Percentiles rank a stretch among this genome's conserved stretches.
Conservation (phyloP, 2,329 filamentous ascomycete genomes). For the Penicillium brevicompactum region DNA sequence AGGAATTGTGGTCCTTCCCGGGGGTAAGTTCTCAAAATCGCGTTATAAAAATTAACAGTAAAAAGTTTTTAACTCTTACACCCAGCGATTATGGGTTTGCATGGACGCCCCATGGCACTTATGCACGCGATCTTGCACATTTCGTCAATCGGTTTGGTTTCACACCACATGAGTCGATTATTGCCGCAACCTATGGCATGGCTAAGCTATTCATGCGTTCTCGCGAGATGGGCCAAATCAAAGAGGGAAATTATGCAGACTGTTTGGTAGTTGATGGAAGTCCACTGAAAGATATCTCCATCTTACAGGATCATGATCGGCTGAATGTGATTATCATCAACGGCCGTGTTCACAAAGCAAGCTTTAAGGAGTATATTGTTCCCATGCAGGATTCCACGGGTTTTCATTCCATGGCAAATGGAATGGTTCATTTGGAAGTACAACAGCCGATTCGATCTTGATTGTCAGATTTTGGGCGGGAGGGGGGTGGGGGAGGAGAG, state of each 20-base stretch:
- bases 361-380: constrained; percentile 3
- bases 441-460: neutral
- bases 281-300: constrained; percentile 44
- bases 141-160: constrained; percentile 51
- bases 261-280: constrained; percentile 52
- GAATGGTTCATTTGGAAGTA: neutral
- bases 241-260: constrained; percentile 47
- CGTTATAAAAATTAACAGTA: too few species aligned
- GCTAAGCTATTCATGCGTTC: constrained; percentile 46
- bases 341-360: constrained; percentile 49
- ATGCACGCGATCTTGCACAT: constrained; percentile 51
- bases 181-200: constrained; percentile 46
- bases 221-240: constrained; percentile 43
- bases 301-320: constrained; percentile 48
- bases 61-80: too few species aligned
- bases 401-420: constrained; percentile 4
- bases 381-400: constrained; percentile 1
- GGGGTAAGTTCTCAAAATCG: constrained; percentile 25
- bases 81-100: constrained; percentile 51
- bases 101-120: constrained; percentile 53
- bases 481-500: too few species aligned
- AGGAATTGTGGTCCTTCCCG: constrained; percentile 50
- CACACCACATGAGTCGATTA: constrained; percentile 47
- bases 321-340: constrained; percentile 53
- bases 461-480: neutral